Evolutionary conservation across 2,329 filamentous ascomycete species (phyloP).

Genomic region (Bimuria novae-zelandiae): DNA sequence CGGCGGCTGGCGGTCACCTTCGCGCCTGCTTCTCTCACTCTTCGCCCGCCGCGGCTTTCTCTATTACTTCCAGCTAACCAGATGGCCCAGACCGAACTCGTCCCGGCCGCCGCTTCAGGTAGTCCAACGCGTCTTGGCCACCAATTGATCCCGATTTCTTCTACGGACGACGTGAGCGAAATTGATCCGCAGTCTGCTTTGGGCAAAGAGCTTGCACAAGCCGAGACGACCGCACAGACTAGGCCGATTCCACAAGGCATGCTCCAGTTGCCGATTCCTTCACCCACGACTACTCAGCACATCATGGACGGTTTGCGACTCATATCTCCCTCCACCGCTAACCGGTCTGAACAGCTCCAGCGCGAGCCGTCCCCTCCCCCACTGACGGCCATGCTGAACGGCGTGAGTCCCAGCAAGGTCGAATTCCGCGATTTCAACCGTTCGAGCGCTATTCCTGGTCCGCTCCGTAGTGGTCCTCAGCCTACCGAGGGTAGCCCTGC

Average conservation of each 20-base stretch:
- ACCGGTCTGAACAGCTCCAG: conserved; percentile 5
- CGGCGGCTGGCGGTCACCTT: conserved; percentile 1
- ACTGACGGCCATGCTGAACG: conserved; percentile 36
- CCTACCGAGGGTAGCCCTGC: background rate
- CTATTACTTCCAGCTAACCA: conserved; percentile 12
- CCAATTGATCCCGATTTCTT: conserved; percentile 31
- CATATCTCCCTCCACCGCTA: conserved; percentile 5
- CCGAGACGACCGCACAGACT: conserved; percentile 10
- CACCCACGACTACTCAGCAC: conserved; percentile 10
- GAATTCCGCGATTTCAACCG: conserved; percentile 27
- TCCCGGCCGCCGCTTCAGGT: no score
- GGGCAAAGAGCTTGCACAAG: no score
- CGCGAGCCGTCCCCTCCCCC: conserved; percentile 29
- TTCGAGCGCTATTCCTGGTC: conserved; percentile 39
- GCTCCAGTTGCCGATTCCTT: background rate
- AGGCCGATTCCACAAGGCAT: conserved; percentile 9
- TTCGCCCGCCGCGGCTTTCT: background rate
- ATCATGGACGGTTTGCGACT: conserved; percentile 29
- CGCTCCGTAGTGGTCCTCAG: conserved; percentile 25
- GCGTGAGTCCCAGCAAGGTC: conserved; percentile 20
- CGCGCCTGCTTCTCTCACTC: background rate
- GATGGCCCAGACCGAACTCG: conserved; percentile 25
- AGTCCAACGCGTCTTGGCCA: no score
- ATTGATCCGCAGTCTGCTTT: conserved; percentile 25
- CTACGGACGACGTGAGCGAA: conserved; percentile 28